Conservation (phyloP, 495 filamentous ascomycete species). For the Neurospora sp. region DNA sequence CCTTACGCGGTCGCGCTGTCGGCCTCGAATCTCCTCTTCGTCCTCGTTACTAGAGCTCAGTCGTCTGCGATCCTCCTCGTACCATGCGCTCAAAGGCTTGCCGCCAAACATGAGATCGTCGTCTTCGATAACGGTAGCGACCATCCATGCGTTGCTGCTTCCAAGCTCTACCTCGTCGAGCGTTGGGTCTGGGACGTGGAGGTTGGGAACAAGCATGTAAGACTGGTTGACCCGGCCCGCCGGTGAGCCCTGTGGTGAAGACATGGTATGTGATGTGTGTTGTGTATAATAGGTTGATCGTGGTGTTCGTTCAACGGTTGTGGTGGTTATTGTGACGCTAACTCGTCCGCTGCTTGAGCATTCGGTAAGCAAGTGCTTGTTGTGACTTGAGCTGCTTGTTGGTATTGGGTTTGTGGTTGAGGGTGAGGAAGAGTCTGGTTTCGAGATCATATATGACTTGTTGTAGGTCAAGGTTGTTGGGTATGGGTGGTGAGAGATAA, state of each 20-base stretch:
- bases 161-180: slow-evolving; percentile 26
- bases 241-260: slow-evolving; percentile 18
- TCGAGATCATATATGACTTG: background rate
- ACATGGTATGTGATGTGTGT: slow-evolving; percentile 10
- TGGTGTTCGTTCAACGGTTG: background rate
- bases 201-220: slow-evolving; percentile 25
- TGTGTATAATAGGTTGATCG: background rate
- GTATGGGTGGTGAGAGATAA: background rate
- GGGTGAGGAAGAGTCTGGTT: background rate
- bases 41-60: slow-evolving; percentile 19
- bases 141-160: slow-evolving; percentile 33
- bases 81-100: slow-evolving; percentile 44
- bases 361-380: background rate
- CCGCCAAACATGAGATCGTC: slow-evolving; percentile 48
- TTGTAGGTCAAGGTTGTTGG: background rate
- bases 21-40: slow-evolving; percentile 35
- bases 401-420: background rate
- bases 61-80: slow-evolving; percentile 41
- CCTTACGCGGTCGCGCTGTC: slow-evolving; percentile 24
- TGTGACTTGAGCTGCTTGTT: background rate
- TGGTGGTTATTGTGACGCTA: background rate
- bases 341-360: background rate
- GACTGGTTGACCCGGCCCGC: slow-evolving; percentile 13
- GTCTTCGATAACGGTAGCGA: slow-evolving; percentile 45
- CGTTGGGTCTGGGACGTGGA: slow-evolving; percentile 26